Percentiles rank a stretch among this genome's conserved stretches.
phyloP scores from a whole-genome alignment of 306 rosid genomes.

The Lathyrus aphaca region DNA sequence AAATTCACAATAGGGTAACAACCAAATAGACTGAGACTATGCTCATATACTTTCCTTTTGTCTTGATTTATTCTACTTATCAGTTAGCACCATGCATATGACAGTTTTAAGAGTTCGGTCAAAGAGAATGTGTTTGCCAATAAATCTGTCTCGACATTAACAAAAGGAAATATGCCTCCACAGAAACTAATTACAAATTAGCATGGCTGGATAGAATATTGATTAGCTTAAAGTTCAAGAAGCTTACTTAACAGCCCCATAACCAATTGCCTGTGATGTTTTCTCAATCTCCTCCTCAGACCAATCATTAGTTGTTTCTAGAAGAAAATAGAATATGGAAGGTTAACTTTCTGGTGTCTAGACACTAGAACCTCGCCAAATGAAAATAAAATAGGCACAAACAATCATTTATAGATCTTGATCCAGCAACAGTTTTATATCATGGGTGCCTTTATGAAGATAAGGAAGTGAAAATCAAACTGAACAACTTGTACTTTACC shows the following conservation, averaged over 20 bases:
- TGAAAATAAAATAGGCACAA: conserved; percentile 19
- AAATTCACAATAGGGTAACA: conserved; percentile 21
- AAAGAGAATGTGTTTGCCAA: conserved; percentile 9
- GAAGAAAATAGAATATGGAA: conserved; percentile 33
- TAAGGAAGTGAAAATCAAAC: conserved; percentile 24
- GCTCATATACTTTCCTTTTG: conserved; percentile 18
- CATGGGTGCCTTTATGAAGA: conserved; percentile 31
- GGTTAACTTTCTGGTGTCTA: conserved; percentile 24
- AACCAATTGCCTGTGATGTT: conserved; percentile 83
- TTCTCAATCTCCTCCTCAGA: conserved; percentile 75
- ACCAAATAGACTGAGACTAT: conserved; percentile 6
- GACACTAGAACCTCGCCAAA: conserved; percentile 28
- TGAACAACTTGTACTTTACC: conserved; percentile 59
- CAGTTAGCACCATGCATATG: not conserved
- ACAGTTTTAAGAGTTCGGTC: not conserved
- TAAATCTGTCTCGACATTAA: conserved; percentile 8
- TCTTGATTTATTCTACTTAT: conserved; percentile 30
- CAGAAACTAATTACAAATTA: conserved; percentile 24
- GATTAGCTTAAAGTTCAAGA: conserved; percentile 25
- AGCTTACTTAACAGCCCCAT: conserved; percentile 95
- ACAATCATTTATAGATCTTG: conserved; percentile 17
- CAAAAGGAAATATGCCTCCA: conserved; percentile 28
- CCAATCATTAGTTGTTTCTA: conserved; percentile 73
- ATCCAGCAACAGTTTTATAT: conserved; percentile 24
- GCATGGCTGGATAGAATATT: conserved; percentile 16